Evolutionary conservation across 2,329 filamentous ascomycete genomes (phyloP).

Genomic region (Claviceps spartinae): DNA sequence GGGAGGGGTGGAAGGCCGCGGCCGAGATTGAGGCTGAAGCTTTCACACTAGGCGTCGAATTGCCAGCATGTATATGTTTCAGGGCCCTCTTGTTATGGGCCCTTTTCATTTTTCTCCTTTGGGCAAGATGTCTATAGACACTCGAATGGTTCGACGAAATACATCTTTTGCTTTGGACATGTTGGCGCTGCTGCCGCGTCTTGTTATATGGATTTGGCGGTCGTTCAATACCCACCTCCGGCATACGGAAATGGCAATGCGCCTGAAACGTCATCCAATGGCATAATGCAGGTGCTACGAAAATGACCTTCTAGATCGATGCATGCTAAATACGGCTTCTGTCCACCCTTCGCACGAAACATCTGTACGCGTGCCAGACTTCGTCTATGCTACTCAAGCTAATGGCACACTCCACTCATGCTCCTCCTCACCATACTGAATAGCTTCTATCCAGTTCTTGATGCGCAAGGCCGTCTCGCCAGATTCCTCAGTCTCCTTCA

Average conservation of each 20-base stretch:
- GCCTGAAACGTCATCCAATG: too few relatives aligned
- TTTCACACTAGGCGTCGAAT: not conserved
- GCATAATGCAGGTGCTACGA: not conserved
- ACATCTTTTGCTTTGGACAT: conserved; percentile 9
- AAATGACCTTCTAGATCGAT: not conserved
- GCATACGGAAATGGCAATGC: not conserved
- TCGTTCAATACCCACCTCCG: not conserved
- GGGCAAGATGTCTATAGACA: conserved; percentile 12
- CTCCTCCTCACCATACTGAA: conserved; percentile 88
- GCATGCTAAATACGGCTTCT: not conserved
- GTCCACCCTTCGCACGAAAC: not conserved
- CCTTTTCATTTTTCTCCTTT: not conserved
- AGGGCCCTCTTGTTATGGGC: conserved; percentile 7
- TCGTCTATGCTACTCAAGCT: conserved; percentile 8
- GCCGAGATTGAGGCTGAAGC: not conserved
- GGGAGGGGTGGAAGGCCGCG: conserved; percentile 1
- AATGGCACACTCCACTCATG: conserved; percentile 72
- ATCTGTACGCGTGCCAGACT: not conserved
- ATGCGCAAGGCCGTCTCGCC: conserved; percentile 74
- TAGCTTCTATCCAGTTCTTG: conserved; percentile 93
- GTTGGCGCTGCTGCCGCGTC: not conserved
- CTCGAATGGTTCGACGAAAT: conserved; percentile 18
- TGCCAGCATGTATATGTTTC: conserved; percentile 19
- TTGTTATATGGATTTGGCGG: not conserved
- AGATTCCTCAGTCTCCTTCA: conserved; percentile 70